These are phyloP conservation scores for Musa schizocarpa DNA, from an alignment of 176 grass and related monocot species.

Conservation along the genomic window DNA sequence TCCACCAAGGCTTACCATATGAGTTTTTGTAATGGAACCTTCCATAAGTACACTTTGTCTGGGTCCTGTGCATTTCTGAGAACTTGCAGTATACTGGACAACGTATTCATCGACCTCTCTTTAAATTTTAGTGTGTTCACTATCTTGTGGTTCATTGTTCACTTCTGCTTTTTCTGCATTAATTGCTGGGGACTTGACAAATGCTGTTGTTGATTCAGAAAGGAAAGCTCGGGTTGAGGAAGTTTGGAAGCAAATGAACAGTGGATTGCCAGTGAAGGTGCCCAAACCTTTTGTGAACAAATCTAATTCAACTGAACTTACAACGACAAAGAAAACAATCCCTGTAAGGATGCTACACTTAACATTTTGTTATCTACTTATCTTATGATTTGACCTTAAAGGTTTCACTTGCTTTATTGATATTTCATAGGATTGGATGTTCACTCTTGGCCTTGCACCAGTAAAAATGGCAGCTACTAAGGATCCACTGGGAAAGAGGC, in stretches of 20 bases:
- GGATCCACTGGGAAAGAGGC: slow-evolving; percentile 27
- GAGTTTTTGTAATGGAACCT: neutral
- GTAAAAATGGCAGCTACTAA: slow-evolving; percentile 26
- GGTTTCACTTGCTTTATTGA: neutral
- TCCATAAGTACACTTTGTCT: neutral
- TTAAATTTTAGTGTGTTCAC: neutral
- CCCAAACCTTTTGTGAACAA: slow-evolving; percentile 51
- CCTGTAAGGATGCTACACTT: slow-evolving; percentile 49
- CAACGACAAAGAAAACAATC: slow-evolving; percentile 40
- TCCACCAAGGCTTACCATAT: too few relatives aligned
- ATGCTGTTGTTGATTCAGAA: slow-evolving; percentile 30
- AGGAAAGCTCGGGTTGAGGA: slow-evolving; percentile 71
- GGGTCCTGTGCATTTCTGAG: too few relatives aligned
- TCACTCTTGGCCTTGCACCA: slow-evolving; percentile 52
- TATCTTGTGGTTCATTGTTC: neutral
- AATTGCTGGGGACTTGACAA: neutral
- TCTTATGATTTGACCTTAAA: slow-evolving; percentile 2
- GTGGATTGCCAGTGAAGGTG: slow-evolving; percentile 50
- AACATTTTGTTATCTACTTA: neutral
- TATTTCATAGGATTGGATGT: slow-evolving; percentile 71
- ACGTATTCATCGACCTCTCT: too few relatives aligned
- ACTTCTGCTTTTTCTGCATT: neutral
- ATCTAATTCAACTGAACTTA: slow-evolving; percentile 35
- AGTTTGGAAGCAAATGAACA: slow-evolving; percentile 96
- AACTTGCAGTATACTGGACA: too few relatives aligned